Evolutionary conservation across 768 basidiomycete genomes (phyloP).

Genomic region (Russula ochroleuca): DNA sequence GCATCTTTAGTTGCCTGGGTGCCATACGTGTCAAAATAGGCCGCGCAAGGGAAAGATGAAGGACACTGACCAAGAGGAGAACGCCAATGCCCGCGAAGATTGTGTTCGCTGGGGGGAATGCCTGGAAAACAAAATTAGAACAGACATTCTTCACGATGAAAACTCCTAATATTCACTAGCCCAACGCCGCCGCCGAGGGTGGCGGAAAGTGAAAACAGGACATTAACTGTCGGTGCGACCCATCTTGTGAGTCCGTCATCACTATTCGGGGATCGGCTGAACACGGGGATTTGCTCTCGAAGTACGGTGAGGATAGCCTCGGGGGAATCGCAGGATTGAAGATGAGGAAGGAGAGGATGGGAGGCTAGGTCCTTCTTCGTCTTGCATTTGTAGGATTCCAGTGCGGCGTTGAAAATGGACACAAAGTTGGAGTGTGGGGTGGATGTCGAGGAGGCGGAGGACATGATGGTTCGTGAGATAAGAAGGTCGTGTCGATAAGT

Average conservation of each 20-base stretch:
- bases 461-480: no score
- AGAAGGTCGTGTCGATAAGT: no score
- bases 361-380: background rate
- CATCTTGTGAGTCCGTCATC: background rate
- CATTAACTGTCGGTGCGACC: background rate
- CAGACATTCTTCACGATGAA: background rate
- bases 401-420: background rate
- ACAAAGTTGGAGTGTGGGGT: background rate
- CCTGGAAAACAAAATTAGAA: background rate
- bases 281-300: background rate
- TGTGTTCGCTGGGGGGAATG: background rate
- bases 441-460: no score
- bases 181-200: background rate
- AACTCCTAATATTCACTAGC: background rate
- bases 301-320: background rate
- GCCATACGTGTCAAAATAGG: background rate
- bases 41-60: background rate
- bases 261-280: background rate
- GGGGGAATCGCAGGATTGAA: background rate
- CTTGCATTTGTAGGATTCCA: background rate
- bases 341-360: no score
- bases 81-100: background rate
- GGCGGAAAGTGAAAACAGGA: background rate
- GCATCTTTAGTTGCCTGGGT: background rate
- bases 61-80: background rate